Evolutionary conservation across 345 rosid species (phyloP), one percentile per base, ranked within the genome.

Genomic region (Bruguiera parviflora): DNA sequence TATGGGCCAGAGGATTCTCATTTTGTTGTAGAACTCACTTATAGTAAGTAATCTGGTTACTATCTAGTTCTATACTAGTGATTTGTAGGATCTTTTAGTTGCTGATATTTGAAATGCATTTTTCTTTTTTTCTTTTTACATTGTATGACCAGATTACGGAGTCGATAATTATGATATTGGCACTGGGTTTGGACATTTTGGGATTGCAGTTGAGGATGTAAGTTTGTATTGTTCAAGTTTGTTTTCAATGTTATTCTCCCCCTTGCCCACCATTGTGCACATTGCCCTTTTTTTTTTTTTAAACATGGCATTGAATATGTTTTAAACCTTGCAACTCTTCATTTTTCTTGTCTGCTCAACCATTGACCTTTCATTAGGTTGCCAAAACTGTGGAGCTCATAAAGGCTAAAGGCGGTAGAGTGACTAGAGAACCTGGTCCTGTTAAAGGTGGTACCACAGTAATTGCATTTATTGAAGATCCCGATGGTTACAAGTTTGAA

Each of bases 1-100:
- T 95, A 90, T 82, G 99, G 99, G 28, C 96, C 98, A 3, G 98
- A 95, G 76, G 99, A 95, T 80, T 88, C 92, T 53, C 93, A 95
- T 74, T 95, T 95, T 65, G 96, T 92, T 64, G 84, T 90, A 69
- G 99, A 95, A 75, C 91, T 95, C 71, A 92, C 99, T 53, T 92
- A 92, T 67, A 92, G 97, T 95, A 89, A 71, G 91, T 74, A 66
- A 31, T 62, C 52, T 46, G 53, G 29, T 53, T 53, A n/a, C 65
- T 59, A 1, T 3, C 27, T 56, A 57, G 31, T 55, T 68, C 55
- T 49, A 20, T 73, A 28, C 49, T 46, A 32, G 20, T 61, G 55
- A 61, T 27, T 35, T 29, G 53, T 43, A 56, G 55, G 11, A 24
- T 27, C 20, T 8, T 9, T 15, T 8, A 9, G 10, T 56, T 21